Percentiles rank a stretch among this genome's conserved stretches.
Conservation (phyloP, 768 basidiomycete genomes). For the Pleurotus giganteus region DNA sequence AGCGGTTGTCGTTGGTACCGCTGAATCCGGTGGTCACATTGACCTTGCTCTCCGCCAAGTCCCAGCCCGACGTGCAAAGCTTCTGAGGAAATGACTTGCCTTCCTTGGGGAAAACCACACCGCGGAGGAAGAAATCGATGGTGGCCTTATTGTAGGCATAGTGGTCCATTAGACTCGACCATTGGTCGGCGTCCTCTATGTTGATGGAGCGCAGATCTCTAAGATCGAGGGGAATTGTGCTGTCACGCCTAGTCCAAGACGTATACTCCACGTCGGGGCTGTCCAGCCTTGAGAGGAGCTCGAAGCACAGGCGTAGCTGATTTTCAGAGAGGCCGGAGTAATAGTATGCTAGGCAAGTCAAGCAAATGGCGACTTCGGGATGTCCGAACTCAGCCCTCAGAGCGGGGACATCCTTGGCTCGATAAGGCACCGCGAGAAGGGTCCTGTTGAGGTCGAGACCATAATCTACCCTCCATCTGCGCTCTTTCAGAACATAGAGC, state of each 20-base stretch:
- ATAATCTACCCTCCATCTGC: conserved; percentile 52
- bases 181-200: conserved; percentile 33
- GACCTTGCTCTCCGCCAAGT: conserved; percentile 39
- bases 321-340: conserved; percentile 39
- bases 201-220: conserved; percentile 40
- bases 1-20: conserved; percentile 51
- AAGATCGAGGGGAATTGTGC: conserved; percentile 27
- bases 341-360: conserved; percentile 50
- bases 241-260: conserved; percentile 29
- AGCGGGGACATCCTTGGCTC: conserved; percentile 51
- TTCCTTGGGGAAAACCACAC: conserved; percentile 47
- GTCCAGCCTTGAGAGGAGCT: conserved; percentile 35
- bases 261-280: conserved; percentile 41
- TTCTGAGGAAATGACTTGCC: conserved; percentile 47
- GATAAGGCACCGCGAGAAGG: conserved; percentile 49
- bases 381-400: conserved; percentile 49
- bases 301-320: conserved; percentile 36
- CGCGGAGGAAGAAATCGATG: conserved; percentile 45
- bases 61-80: conserved; percentile 52
- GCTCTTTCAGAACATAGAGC: conserved; percentile 30
- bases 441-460: conserved; percentile 42
- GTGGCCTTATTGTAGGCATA: conserved; percentile 35
- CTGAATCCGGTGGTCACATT: conserved; percentile 48
- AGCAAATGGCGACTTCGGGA: conserved; percentile 43
- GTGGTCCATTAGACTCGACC: conserved; percentile 25